Evolutionary conservation across 441 rosid species (phyloP).

Genomic region (Adansonia madagascariensis): DNA sequence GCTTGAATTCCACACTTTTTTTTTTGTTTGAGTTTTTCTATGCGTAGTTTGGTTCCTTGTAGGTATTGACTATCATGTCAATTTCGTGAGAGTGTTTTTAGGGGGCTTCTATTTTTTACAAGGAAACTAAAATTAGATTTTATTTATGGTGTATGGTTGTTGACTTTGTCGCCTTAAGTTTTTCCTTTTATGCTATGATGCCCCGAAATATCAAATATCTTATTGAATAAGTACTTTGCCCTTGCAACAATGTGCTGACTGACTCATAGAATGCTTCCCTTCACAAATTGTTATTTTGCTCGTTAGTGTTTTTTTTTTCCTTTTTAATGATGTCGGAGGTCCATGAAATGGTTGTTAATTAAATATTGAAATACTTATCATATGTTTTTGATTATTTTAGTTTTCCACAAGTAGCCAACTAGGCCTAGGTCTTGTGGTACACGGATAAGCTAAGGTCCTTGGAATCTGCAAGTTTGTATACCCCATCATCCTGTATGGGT

Average conservation of each 20-base stretch:
- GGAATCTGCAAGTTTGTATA: slow-evolving; percentile 4
- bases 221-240: not conserved
- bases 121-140: slow-evolving; percentile 11
- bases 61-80: not conserved
- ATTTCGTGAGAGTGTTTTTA: not conserved
- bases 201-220: not conserved
- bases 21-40: not conserved
- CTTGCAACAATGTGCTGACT: slow-evolving; percentile 7
- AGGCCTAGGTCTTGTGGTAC: not conserved
- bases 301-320: not conserved
- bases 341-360: not conserved
- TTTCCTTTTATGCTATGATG: not conserved
- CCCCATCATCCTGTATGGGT: not conserved
- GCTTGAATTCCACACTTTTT: not conserved
- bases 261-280: not conserved
- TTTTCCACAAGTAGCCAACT: not conserved
- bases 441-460: not conserved
- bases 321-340: not conserved
- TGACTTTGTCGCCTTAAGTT: not conserved
- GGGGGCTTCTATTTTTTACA: not conserved
- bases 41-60: not conserved
- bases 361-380: not conserved
- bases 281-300: not conserved
- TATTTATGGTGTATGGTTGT: not conserved
- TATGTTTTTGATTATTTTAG: not conserved